These are phyloP conservation scores for Brassica rapa DNA, from an alignment of 345 rosid species.

Conservation along the genomic window DNA sequence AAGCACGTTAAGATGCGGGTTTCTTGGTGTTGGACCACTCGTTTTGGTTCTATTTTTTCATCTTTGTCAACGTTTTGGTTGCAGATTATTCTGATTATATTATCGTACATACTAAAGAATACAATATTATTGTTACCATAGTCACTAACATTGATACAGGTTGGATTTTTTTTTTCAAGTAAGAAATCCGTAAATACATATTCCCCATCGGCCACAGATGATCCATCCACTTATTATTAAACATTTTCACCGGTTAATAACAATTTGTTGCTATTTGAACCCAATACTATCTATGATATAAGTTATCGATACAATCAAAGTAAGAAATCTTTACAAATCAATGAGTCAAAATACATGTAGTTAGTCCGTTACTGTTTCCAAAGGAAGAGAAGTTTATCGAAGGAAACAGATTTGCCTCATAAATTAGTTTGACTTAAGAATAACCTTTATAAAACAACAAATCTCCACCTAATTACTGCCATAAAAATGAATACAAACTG, in stretches of 20 bases:
- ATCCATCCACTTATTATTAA: neutral
- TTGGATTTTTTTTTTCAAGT: neutral
- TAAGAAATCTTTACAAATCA: constrained; percentile 4
- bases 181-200: neutral
- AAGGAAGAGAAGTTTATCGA: neutral
- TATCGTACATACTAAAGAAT: neutral
- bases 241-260: neutral
- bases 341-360: neutral
- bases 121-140: neutral
- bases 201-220: neutral
- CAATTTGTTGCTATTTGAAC: constrained; percentile 4
- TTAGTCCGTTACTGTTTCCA: constrained; percentile 1
- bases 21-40: constrained; percentile 42
- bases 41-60: constrained; percentile 5
- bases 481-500: constrained; percentile 14
- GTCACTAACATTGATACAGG: neutral
- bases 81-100: neutral
- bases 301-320: neutral
- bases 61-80: constrained; percentile 32
- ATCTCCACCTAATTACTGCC: neutral
- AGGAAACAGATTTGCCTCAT: constrained; percentile 9
- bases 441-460: neutral
- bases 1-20: constrained; percentile 40
- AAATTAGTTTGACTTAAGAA: constrained; percentile 9
- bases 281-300: neutral